Evolutionary conservation across 257 asterid genomes (phyloP).

Genomic region (Cinchona pubescens): DNA sequence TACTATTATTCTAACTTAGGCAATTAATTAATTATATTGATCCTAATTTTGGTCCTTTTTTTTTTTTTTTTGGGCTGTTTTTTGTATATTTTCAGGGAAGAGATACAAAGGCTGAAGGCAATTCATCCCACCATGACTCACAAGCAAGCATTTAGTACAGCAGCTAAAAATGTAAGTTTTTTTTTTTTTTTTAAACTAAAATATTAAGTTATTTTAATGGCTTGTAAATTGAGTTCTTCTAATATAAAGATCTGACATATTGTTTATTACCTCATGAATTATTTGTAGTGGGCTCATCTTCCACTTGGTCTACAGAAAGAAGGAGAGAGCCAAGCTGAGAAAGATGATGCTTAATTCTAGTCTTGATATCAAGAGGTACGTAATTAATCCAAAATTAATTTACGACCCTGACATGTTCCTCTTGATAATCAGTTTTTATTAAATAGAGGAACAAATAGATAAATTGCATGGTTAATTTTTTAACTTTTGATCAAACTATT

Average conservation of each 20-base stretch:
- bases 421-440: background rate
- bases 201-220: slow-evolving; percentile 16
- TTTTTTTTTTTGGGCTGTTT: background rate
- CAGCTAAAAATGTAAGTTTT: slow-evolving; percentile 72
- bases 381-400: slow-evolving; percentile 18
- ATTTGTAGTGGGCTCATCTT: slow-evolving; percentile 65
- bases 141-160: slow-evolving; percentile 85
- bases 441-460: background rate
- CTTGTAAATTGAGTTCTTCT: too few species aligned
- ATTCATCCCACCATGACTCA: slow-evolving; percentile 66
- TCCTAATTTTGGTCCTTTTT: background rate
- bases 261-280: too few species aligned
- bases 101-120: slow-evolving; percentile 68
- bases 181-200: too few species aligned
- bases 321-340: slow-evolving; percentile 32
- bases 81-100: slow-evolving; percentile 50
- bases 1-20: too few species aligned
- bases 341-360: slow-evolving; percentile 20
- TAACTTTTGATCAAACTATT: background rate
- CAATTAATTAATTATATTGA: background rate
- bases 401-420: background rate
- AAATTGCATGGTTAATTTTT: background rate
- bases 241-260: too few species aligned
- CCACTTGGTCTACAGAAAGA: slow-evolving; percentile 44
- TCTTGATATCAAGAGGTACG: slow-evolving; percentile 31